Evolutionary conservation across 176 grass and related monocot genomes (phyloP), one percentile per base, ranked within the genome.

Genomic region (Pharus latifolius): DNA sequence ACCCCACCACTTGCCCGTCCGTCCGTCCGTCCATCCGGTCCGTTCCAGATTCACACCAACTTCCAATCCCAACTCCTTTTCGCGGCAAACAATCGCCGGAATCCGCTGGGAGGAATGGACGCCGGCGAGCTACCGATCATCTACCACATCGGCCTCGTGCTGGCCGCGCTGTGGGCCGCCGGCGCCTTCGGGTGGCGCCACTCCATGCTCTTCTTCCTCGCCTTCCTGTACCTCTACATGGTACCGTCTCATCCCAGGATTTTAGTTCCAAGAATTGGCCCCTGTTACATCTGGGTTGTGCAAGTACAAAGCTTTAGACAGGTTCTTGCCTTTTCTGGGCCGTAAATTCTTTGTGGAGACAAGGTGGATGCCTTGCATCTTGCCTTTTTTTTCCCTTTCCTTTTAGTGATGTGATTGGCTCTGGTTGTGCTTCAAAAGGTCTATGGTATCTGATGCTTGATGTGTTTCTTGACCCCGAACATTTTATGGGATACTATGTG

Each of bases 211-310:
- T 96, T 88, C 88, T 78, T 96, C 81, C 31, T 91, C 48, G 85
- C 87, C 56, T 91, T 96, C 61, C 63, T 91, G 54, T 91, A 96
- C 80, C 87, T 96, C 20, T 96, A 74, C 88, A 85, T 88, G 91
- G 91, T 88, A 85, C 22, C 14, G 11, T 9, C 29, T 17, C 68
- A 63, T 38, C 14, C 13, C 8, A 33, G 4, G 25, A 53, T 54
- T 34, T n/a, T 24, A 37, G 1, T 56, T 65, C 28, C 51, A 7
- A 18, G 12, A 65, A 61, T 49, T 15, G 4, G 16, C 32, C 7
- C 41, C 26, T 42, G 27, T 68, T 19, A 18, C 38, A 29, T 20
- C 64, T 24, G 29, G 7, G 49, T 42, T 45, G n/a, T n/a, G n/a
- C n/a, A n/a, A n/a, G n/a, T n/a, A n/a, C n/a, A n/a, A n/a, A n/a